Evolutionary conservation across 2,329 filamentous ascomycete species (phyloP), one percentile per base, ranked within the genome.

Genomic region (Dactylellina parvicollis): DNA sequence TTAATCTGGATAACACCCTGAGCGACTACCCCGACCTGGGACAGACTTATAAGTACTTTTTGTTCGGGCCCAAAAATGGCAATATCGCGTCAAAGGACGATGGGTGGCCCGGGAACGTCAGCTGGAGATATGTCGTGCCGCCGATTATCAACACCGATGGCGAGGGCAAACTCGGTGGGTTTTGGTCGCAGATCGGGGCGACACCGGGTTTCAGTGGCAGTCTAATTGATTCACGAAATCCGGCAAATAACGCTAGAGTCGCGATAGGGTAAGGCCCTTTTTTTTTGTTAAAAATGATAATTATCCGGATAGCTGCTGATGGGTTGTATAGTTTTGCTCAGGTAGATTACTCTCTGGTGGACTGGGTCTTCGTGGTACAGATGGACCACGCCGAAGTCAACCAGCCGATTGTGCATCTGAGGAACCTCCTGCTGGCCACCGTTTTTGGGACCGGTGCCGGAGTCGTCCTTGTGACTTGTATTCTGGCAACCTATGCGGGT

Each of bases 281-380:
- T 7, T 34, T 20, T 46, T 16, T 30, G 12, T 18, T 28, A 20
- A 16, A n/a, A 26, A 36, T 14, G 18, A 20, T 16, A 32, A 38
- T 32, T 60, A 36, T 32, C 10, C 16, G 9, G 14, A 16, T 57
- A 16, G 38, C 8, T 26, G 16, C 42, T 61, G n/a, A 61, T 16
- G 40, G 5, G 1, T 8, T 16, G 8, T 9, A 18, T 42, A 42
- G 52, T 34, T 56, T 56, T 8, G 36, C 69, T 38, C 69, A 54
- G 0, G 54, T 73, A 12, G 22, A 66, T 36, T 73, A 73, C 44
- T 38, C 38, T 30, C 24, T 96, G 52, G 91, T 91, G 7, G 87
- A 93, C 77, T 97, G 93, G 93, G 92, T 97, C 2, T 77, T 96
- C 1, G 86, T 96, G 0, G 93, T 96, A 79, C 89, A 95, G 79